Base-by-base conservation (phyloP, 331 rosid species). In the Cydonia oblonga region DNA sequence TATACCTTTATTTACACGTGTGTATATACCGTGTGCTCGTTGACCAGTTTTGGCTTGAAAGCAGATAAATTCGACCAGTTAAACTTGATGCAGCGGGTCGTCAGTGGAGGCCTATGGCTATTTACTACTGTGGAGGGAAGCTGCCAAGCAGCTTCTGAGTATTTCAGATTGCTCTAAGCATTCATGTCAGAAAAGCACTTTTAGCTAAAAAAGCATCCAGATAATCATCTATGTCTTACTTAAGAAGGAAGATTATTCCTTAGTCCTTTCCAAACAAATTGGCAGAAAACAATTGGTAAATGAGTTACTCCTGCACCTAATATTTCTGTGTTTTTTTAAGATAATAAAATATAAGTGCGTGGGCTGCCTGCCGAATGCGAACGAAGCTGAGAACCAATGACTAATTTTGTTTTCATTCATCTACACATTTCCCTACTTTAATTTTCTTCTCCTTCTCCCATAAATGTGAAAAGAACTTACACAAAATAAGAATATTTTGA, bases 71-170 rank as follows among this genome's bases (percentile, higher is more conserved):
- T 1, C 19, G 4, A 29, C 73, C 24, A 0, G 11, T 9, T 9
- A 35, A 59, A 29, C 10, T 5, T 23, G 22, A 3, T 26, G 76
- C 4, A 14, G 51, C n/a, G 22, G 57, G 83, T 79, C 83, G 42
- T 53, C 2, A 64, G 64, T 6, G 73, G 79, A 71, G 78, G 74
- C 74, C 77, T 73, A 57, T 38, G 42, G 13, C 42, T 3, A 3
- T 38, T 3, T 38, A 38, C 42, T 38, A 38, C 42, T 1, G 42
- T 38, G 42, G 42, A 38, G 42, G 42, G 75, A 54, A 33, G 42
- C 33, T 60, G 22, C 64, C 11, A 19, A 28, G 66, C 11, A 13
- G 62, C 49, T 54, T 54, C 70, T 23, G 19, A 14, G 22, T 60
- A n/a, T 40, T 72, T 59, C 28, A 18, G 29, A 18, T 38, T 20